phyloP scores from a whole-genome alignment of 2,329 filamentous ascomycete species.

The Diaporthe vaccinii region DNA sequence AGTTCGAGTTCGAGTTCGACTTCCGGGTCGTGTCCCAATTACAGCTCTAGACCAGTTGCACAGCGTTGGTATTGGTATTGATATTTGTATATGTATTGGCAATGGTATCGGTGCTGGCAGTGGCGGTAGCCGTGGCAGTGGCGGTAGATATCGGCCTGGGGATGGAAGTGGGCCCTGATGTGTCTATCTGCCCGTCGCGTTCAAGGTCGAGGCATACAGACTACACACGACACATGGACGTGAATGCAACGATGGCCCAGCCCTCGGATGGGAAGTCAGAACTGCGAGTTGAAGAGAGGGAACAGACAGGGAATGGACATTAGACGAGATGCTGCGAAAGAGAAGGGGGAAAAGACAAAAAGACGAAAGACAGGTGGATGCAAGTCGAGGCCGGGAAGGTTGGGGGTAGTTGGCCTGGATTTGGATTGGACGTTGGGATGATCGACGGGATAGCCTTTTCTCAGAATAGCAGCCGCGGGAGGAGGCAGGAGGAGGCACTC shows the following conservation, averaged over 20 bases:
- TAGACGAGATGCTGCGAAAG: slow-evolving; percentile 13
- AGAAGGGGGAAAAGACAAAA: neutral
- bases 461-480: slow-evolving; percentile 22
- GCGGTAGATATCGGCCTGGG: neutral
- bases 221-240: slow-evolving; percentile 8
- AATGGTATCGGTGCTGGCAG: slow-evolving; percentile 1
- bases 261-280: slow-evolving; percentile 2
- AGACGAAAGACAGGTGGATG: neutral
- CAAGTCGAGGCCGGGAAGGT: slow-evolving; percentile 8
- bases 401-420: slow-evolving; percentile 13
- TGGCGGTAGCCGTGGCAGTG: slow-evolving; percentile 7
- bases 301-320: neutral
- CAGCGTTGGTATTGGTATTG: neutral
- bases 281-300: neutral
- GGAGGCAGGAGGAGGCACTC: slow-evolving; percentile 1
- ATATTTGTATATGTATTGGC: neutral
- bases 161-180: neutral
- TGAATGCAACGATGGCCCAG: slow-evolving; percentile 11
- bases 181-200: slow-evolving; percentile 8
- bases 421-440: slow-evolving; percentile 25
- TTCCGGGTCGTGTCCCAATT: neutral
- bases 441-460: slow-evolving; percentile 30
- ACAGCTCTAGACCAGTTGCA: neutral
- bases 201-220: slow-evolving; percentile 1
- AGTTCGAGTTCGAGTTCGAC: no score